Percentiles rank a stretch among this genome's conserved stretches.
Evolutionary conservation across 192 early-diverging fungal species (phyloP).

Genomic region (Diversispora epigaea): DNA sequence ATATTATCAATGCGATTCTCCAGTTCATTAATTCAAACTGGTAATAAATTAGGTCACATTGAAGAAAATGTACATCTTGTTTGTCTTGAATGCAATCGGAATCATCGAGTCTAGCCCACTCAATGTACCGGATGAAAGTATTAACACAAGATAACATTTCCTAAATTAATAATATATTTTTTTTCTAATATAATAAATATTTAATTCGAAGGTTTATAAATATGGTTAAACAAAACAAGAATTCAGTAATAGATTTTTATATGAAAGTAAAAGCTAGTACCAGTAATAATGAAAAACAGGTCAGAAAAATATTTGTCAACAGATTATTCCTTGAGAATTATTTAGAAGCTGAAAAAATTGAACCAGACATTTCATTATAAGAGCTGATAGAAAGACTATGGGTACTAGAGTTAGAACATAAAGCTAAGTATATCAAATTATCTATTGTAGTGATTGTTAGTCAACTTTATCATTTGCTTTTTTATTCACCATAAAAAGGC

Average conservation of each 20-base stretch:
- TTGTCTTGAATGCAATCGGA: background rate
- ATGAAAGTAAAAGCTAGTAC: conserved; percentile 9
- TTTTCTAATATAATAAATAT: conserved; percentile 21
- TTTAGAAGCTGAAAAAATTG: conserved; percentile 11
- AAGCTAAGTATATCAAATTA: conserved; percentile 5
- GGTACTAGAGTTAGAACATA: background rate
- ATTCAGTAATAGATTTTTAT: conserved; percentile 18
- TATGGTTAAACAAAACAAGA: conserved; percentile 3
- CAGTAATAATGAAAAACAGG: conserved; percentile 7
- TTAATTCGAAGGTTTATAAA: conserved; percentile 7
- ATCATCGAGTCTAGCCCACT: conserved; percentile 20
- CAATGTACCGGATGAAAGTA: conserved; percentile 13
- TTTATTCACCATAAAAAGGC: too few relatives aligned
- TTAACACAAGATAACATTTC: background rate
- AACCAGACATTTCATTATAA: conserved; percentile 7
- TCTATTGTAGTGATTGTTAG: too few relatives aligned
- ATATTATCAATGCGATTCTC: too few relatives aligned
- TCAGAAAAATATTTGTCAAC: conserved; percentile 13
- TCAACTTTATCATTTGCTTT: too few relatives aligned
- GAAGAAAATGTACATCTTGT: too few relatives aligned
- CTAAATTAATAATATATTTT: too few relatives aligned
- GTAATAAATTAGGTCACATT: too few relatives aligned
- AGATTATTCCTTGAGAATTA: conserved; percentile 10
- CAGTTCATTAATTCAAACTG: too few relatives aligned
- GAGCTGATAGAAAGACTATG: conserved; percentile 6